These are phyloP conservation scores for Pseudogymnoascus destructans DNA, from an alignment of 2,329 filamentous ascomycete genomes.

Conservation along the genomic window DNA sequence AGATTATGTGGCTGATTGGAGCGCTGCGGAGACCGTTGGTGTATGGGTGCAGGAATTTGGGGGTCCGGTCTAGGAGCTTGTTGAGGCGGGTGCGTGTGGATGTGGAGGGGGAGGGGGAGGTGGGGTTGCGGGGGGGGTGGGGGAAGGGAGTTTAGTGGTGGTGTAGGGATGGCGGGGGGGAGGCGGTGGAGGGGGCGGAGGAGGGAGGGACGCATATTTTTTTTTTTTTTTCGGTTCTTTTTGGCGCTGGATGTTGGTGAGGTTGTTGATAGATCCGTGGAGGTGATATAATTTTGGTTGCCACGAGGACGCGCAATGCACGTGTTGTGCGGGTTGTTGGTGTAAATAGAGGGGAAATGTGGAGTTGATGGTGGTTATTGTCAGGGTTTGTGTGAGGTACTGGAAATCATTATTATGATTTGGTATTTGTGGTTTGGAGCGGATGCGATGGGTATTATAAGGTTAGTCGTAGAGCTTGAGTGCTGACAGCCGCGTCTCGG, in stretches of 20 bases:
- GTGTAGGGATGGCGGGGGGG: neutral
- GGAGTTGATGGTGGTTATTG: neutral
- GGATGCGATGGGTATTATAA: neutral
- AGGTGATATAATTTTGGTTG: neutral
- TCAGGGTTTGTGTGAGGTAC: neutral
- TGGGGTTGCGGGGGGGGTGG: neutral
- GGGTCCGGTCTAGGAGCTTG: slow-evolving; percentile 28
- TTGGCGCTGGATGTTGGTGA: neutral
- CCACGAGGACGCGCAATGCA: neutral
- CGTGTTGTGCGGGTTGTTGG: neutral
- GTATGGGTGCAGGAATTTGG: slow-evolving; percentile 54
- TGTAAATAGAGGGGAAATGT: neutral
- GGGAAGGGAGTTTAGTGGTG: slow-evolving; percentile 1
- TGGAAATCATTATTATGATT: neutral
- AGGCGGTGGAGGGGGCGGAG: neutral
- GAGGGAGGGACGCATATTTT: neutral
- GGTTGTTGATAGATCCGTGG: neutral
- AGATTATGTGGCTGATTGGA: slow-evolving; percentile 67
- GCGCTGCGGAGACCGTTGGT: slow-evolving; percentile 58
- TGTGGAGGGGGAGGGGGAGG: slow-evolving; percentile 4
- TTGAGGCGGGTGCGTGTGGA: slow-evolving; percentile 8
- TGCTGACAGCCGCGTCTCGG: neutral
- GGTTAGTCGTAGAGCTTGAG: neutral
- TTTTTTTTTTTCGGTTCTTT: neutral
- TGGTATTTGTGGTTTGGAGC: neutral